Evolutionary conservation across 768 basidiomycete species (phyloP).

Genomic region (Hericium coralloides): DNA sequence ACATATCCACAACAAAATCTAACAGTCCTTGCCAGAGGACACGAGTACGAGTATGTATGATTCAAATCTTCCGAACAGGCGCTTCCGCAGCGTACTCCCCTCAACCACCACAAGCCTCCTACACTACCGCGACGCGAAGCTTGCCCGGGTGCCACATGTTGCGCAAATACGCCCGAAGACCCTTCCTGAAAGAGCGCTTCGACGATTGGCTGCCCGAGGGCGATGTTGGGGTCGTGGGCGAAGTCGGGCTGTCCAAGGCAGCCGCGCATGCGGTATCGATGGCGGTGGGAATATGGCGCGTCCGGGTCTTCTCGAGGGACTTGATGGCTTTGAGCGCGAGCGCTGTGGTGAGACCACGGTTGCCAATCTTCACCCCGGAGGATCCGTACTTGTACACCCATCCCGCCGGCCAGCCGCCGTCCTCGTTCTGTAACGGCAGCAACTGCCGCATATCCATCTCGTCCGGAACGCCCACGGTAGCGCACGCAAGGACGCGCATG

Average conservation of each 20-base stretch:
- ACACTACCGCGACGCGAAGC: background rate
- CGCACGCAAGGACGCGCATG: slow-evolving; percentile 43
- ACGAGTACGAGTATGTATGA: too few species aligned
- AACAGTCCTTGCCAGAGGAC: background rate
- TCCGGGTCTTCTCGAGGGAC: slow-evolving; percentile 12
- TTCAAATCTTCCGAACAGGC: too few species aligned
- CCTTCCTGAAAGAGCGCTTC: background rate
- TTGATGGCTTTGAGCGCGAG: slow-evolving; percentile 43
- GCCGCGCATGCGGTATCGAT: background rate
- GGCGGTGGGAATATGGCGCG: background rate
- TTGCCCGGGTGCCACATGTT: background rate
- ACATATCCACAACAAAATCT: background rate
- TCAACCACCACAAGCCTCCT: background rate
- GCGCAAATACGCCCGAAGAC: slow-evolving; percentile 3
- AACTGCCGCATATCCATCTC: slow-evolving; percentile 37
- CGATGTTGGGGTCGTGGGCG: background rate
- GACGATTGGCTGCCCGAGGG: background rate
- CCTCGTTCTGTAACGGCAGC: slow-evolving; percentile 39
- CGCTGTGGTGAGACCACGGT: slow-evolving; percentile 46
- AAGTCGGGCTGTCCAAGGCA: background rate
- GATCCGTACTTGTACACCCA: slow-evolving; percentile 51
- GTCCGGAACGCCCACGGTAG: slow-evolving; percentile 31
- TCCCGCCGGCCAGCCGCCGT: slow-evolving; percentile 47
- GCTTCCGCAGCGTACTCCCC: too few species aligned
- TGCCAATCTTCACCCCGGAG: slow-evolving; percentile 39